Percentiles rank a stretch among this genome's conserved stretches.
Evolutionary conservation across 2,329 filamentous ascomycete species (phyloP).

Genomic region (Botrytis elliptica): DNA sequence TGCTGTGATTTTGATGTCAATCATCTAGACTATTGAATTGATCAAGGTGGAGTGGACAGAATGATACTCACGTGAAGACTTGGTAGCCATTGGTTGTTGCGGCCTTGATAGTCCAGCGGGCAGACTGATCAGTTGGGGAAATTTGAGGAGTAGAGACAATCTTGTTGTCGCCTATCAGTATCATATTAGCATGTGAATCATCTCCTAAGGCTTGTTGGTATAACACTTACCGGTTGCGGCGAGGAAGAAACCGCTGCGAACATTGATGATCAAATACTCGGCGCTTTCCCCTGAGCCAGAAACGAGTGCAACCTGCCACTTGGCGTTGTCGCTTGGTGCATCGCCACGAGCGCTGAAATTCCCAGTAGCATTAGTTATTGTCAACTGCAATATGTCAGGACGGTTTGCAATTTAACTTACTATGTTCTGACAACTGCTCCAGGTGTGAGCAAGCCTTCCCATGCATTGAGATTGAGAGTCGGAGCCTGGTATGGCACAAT

Average conservation of each 20-base stretch:
- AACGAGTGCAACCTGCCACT: slow-evolving; percentile 5
- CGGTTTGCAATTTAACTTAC: not conserved
- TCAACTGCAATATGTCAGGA: not conserved
- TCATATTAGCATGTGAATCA: not conserved
- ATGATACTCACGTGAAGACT: slow-evolving; percentile 5
- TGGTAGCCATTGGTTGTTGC: not conserved
- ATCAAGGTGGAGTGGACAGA: too few relatives aligned
- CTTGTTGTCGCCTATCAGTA: not conserved
- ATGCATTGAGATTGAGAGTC: slow-evolving; percentile 1
- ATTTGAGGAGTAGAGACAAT: slow-evolving; percentile 9
- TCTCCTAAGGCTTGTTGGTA: not conserved
- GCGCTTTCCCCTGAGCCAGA: slow-evolving; percentile 7
- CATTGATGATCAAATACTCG: slow-evolving; percentile 15
- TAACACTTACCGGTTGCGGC: not conserved
- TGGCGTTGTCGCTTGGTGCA: not conserved
- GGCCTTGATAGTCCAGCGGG: slow-evolving; percentile 5
- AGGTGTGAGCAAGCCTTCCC: not conserved
- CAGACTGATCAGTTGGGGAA: not conserved
- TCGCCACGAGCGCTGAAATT: not conserved
- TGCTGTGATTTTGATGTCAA: not conserved
- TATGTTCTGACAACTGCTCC: slow-evolving; percentile 10
- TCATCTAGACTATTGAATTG: not conserved
- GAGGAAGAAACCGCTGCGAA: slow-evolving; percentile 7
- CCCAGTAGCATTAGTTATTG: not conserved
- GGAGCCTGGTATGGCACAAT: slow-evolving; percentile 15